Evolutionary conservation across 495 filamentous ascomycete genomes (phyloP).

Genomic region (Parachaetomium inaequale): DNA sequence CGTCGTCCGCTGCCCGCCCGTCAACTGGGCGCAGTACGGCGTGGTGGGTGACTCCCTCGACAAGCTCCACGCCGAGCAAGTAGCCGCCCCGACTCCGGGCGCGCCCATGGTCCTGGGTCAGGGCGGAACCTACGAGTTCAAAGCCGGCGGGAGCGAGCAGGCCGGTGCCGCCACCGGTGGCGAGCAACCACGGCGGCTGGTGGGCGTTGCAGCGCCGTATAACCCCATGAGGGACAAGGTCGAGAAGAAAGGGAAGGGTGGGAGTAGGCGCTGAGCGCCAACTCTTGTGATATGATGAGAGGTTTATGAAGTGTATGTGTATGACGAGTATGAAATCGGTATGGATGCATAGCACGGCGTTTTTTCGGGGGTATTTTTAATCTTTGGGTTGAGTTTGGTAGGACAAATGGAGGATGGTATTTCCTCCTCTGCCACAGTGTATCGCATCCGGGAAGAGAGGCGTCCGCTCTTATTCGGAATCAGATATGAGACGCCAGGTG

Average conservation of each 20-base stretch:
- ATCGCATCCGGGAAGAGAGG: too few species aligned
- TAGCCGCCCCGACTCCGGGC: slow-evolving; percentile 57
- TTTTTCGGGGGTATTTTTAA: slow-evolving; percentile 3
- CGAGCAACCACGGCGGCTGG: slow-evolving; percentile 27
- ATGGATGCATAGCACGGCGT: slow-evolving; percentile 17
- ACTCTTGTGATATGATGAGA: too few species aligned
- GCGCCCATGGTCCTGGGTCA: slow-evolving; percentile 43
- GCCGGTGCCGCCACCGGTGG: slow-evolving; percentile 16
- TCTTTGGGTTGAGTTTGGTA: too few species aligned
- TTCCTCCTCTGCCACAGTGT: too few species aligned
- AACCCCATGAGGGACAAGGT: slow-evolving; percentile 64
- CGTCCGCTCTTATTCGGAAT: neutral
- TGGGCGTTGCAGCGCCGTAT: slow-evolving; percentile 71
- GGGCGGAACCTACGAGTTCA: slow-evolving; percentile 41
- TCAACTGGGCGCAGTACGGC: slow-evolving; percentile 90
- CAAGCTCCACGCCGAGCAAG: slow-evolving; percentile 76
- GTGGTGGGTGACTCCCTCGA: slow-evolving; percentile 76
- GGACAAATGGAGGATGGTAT: too few species aligned
- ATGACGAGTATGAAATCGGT: neutral
- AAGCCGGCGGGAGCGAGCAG: neutral
- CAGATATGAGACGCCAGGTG: neutral
- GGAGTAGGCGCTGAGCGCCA: slow-evolving; percentile 32
- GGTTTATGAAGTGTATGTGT: neutral
- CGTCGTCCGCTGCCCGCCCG: slow-evolving; percentile 74
- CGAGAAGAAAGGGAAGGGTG: slow-evolving; percentile 47